phyloP scores from a whole-genome alignment of 495 filamentous ascomycete species.

The Penicillium crystallinum region DNA sequence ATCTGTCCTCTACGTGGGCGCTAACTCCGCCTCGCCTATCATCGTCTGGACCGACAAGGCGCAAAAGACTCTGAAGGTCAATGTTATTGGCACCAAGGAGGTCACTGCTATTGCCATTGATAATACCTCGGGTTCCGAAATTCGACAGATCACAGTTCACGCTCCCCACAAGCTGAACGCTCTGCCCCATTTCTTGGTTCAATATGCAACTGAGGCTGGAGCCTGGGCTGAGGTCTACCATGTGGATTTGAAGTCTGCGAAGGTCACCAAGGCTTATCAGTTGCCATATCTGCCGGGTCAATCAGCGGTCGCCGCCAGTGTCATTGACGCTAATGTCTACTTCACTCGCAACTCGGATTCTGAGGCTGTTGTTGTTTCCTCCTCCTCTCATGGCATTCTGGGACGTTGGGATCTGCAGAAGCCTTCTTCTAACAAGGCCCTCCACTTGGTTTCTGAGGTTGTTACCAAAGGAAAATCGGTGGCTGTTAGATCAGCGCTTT shows the following conservation, averaged over 20 bases:
- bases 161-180: constrained; percentile 65
- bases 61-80: constrained; percentile 65
- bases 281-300: constrained; percentile 62
- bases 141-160: constrained; percentile 65
- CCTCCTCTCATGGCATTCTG: constrained; percentile 67
- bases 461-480: constrained; percentile 59
- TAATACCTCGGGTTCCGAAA: constrained; percentile 50
- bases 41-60: constrained; percentile 75
- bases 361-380: constrained; percentile 69
- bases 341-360: constrained; percentile 74
- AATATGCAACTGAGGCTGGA: constrained; percentile 63
- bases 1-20: constrained; percentile 73
- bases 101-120: constrained; percentile 46
- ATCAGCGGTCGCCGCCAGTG: constrained; percentile 76
- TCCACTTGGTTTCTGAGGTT: constrained; percentile 79
- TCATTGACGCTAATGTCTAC: constrained; percentile 73
- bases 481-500: constrained; percentile 70
- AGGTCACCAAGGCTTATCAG: constrained; percentile 66
- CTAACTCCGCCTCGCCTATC: constrained; percentile 76
- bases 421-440: constrained; percentile 32
- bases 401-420: constrained; percentile 61
- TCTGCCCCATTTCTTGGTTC: constrained; percentile 75
- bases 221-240: constrained; percentile 86
- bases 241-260: constrained; percentile 61
- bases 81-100: constrained; percentile 71